phyloP scores from a whole-genome alignment of 139 green algal genomes.

The Choricystis sp. region DNA sequence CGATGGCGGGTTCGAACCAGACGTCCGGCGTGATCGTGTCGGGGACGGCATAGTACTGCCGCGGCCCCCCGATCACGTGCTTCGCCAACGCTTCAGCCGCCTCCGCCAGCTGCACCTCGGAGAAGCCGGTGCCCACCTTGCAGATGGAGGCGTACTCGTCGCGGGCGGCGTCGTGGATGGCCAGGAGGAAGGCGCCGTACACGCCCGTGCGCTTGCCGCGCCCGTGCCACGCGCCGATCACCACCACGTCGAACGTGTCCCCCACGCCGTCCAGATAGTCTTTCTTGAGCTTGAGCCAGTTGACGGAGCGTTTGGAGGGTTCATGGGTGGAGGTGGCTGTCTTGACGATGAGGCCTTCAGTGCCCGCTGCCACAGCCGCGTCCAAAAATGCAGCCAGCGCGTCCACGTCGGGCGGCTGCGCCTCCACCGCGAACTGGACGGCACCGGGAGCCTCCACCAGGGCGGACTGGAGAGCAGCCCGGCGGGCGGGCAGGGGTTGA shows the following conservation, averaged over 20 bases:
- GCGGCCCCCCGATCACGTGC: slow-evolving; percentile 38
- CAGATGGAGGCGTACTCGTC: slow-evolving; percentile 83
- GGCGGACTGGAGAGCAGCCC: slow-evolving; percentile 50
- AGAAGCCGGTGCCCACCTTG: slow-evolving; percentile 95
- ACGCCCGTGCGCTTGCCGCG: slow-evolving; percentile 71
- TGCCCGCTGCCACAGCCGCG: slow-evolving; percentile 65
- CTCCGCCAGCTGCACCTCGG: slow-evolving; percentile 63
- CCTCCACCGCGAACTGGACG: slow-evolving; percentile 54
- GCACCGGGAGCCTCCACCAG: slow-evolving; percentile 45
- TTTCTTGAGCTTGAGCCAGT: slow-evolving; percentile 98
- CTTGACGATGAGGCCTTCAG: slow-evolving; percentile 96
- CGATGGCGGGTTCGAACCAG: slow-evolving; percentile 76
- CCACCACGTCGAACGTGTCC: slow-evolving; percentile 89
- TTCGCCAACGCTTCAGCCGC: slow-evolving; percentile 46
- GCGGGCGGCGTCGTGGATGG: slow-evolving; percentile 65
- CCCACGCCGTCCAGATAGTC: slow-evolving; percentile 92
- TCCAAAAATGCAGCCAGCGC: slow-evolving; percentile 83
- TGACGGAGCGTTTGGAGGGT: slow-evolving; percentile 61
- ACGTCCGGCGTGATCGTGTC: slow-evolving; percentile 66
- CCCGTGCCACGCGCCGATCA: slow-evolving; percentile 75
- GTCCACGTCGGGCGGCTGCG: slow-evolving; percentile 41
- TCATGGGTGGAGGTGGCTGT: slow-evolving; percentile 79
- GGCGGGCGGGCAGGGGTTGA: slow-evolving; percentile 47
- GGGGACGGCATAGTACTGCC: slow-evolving; percentile 61
- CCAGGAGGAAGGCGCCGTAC: slow-evolving; percentile 87